phyloP scores from a whole-genome alignment of 2,329 filamentous ascomycete species.

The Arthrocladium fulminans region DNA sequence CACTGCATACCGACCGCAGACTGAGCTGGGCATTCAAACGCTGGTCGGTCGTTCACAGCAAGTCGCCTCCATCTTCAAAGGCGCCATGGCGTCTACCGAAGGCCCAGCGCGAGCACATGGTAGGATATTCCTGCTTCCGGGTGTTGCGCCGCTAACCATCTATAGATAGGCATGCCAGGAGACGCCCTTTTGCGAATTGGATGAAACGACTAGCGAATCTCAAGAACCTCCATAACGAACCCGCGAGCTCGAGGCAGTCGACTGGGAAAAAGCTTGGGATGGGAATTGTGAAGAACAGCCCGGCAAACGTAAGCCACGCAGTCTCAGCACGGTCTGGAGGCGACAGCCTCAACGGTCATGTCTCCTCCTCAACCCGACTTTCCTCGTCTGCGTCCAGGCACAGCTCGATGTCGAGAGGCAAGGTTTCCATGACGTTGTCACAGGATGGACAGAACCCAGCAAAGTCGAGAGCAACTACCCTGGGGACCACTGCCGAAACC shows the following conservation, averaged over 20 bases:
- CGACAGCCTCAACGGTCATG: constrained; percentile 36
- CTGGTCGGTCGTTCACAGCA: too few relatives aligned
- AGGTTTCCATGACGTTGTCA: constrained; percentile 54
- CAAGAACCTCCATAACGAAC: constrained; percentile 61
- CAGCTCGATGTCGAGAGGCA: constrained; percentile 48
- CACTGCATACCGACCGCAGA: too few relatives aligned
- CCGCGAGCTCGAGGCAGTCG: constrained; percentile 17
- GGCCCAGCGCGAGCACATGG: constrained; percentile 19
- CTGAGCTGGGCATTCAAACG: too few relatives aligned
- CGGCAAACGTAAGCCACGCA: constrained; percentile 19
- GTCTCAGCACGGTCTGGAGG: constrained; percentile 25
- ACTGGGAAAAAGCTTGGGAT: constrained; percentile 49
- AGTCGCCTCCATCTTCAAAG: background rate
- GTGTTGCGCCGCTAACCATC: constrained; percentile 6
- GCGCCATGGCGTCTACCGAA: constrained; percentile 21
- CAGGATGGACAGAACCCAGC: constrained; percentile 55
- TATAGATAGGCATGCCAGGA: constrained; percentile 62
- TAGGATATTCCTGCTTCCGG: constrained; percentile 8
- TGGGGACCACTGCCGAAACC: constrained; percentile 74
- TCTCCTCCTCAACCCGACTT: constrained; percentile 44
- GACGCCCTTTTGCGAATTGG: constrained; percentile 83
- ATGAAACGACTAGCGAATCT: constrained; percentile 88
- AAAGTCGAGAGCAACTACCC: constrained; percentile 66
- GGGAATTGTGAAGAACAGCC: constrained; percentile 59
- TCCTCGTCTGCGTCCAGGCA: constrained; percentile 48